A percentile compares a stretch with the other conserved stretches of the same genome.
These are phyloP conservation scores for Apiotrichum gracile DNA, from an alignment of 1,284 basidiomycete genomes.

Conservation along the genomic window DNA sequence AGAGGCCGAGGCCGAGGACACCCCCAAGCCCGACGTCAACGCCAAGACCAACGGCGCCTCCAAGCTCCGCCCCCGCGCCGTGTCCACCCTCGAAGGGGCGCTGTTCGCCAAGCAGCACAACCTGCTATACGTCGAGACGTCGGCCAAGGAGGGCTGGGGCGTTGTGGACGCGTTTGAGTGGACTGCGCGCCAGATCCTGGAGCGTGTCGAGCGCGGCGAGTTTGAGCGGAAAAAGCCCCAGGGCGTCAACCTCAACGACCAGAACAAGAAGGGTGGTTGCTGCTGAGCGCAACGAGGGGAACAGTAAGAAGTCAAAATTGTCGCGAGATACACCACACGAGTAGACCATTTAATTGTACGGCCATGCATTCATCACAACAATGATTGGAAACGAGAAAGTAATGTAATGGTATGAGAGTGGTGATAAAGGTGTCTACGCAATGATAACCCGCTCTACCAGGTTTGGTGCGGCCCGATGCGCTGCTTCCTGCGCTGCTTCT, in stretches of 20 bases:
- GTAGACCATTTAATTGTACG: not conserved
- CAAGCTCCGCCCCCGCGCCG: slow-evolving; percentile 22
- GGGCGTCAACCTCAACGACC: slow-evolving; percentile 4
- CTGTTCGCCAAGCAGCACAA: slow-evolving; percentile 38
- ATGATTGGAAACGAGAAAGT: not conserved
- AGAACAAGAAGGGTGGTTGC: slow-evolving; percentile 7
- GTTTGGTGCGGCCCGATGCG: no score
- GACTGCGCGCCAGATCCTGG: slow-evolving; percentile 40
- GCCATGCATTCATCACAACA: slow-evolving; percentile 1
- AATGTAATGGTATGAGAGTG: no score
- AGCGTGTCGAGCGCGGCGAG: slow-evolving; percentile 26
- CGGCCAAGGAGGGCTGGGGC: slow-evolving; percentile 42
- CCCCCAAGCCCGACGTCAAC: no score
- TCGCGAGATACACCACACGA: not conserved
- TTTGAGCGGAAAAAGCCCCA: slow-evolving; percentile 21
- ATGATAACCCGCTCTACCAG: no score
- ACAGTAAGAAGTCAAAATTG: no score
- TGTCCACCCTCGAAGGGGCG: slow-evolving; percentile 30
- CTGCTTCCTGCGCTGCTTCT: no score
- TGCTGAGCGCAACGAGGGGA: slow-evolving; percentile 1
- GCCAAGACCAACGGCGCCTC: not conserved
- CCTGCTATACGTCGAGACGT: slow-evolving; percentile 42
- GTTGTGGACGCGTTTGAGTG: slow-evolving; percentile 42
- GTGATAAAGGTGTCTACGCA: no score
- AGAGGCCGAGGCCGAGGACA: no score